Evolutionary conservation across 768 basidiomycete genomes (phyloP).

Genomic region (Mycena chlorophos): DNA sequence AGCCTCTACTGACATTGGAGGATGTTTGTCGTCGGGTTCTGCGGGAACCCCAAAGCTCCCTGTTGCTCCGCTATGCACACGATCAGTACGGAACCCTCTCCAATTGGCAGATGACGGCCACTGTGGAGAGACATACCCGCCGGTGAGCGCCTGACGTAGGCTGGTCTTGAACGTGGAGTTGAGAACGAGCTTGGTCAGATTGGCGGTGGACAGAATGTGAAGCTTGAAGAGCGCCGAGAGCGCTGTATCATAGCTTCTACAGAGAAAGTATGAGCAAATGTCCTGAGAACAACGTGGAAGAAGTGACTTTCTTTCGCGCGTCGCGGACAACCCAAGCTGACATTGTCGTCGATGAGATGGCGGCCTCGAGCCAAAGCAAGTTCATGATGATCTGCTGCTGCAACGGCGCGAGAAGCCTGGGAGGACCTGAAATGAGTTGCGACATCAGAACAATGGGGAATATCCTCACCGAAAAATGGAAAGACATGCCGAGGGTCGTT

Average conservation of each 20-base stretch:
- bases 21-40: constrained; percentile 61
- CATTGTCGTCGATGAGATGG: constrained; percentile 68
- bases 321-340: constrained; percentile 75
- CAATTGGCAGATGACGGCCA: background rate
- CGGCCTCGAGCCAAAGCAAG: constrained; percentile 82
- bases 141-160: constrained; percentile 82
- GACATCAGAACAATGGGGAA: constrained; percentile 1
- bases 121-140: constrained; percentile 58
- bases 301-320: constrained; percentile 47
- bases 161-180: constrained; percentile 77
- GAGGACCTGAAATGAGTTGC: constrained; percentile 10
- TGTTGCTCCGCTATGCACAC: constrained; percentile 57
- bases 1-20: constrained; percentile 51
- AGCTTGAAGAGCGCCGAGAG: constrained; percentile 62
- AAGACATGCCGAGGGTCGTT: constrained; percentile 84
- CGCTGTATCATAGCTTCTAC: constrained; percentile 72
- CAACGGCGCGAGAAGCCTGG: constrained; percentile 71
- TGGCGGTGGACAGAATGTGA: constrained; percentile 64
- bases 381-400: constrained; percentile 88
- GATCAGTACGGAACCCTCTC: constrained; percentile 1
- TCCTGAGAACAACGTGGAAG: constrained; percentile 16
- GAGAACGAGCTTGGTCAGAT: constrained; percentile 61
- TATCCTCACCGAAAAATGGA: constrained; percentile 77
- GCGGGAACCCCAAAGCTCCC: constrained; percentile 85
- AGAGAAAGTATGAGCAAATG: background rate